Evolutionary conservation across 2,329 filamentous ascomycete species (phyloP).

Genomic region (Aspergillus quadricinctus): DNA sequence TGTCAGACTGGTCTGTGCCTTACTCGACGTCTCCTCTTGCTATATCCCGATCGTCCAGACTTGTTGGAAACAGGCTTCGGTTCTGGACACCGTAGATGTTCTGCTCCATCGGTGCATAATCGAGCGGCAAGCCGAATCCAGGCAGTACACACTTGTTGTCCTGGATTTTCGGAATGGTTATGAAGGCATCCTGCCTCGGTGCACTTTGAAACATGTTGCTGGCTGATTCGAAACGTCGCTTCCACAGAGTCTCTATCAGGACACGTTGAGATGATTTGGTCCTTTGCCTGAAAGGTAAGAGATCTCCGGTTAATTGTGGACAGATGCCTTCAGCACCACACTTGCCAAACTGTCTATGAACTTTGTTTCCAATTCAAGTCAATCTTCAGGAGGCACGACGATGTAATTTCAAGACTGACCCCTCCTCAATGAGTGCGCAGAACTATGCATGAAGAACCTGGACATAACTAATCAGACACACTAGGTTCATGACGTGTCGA

Average conservation of each 20-base stretch:
- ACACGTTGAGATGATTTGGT: background rate
- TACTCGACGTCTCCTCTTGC: constrained; percentile 26
- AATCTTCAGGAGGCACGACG: background rate
- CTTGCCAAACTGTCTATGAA: background rate
- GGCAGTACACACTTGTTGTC: constrained; percentile 25
- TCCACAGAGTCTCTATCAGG: background rate
- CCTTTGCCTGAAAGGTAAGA: background rate
- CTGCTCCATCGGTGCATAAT: constrained; percentile 19
- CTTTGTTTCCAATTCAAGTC: background rate
- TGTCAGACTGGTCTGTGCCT: background rate
- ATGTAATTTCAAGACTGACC: background rate
- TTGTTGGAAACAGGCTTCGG: constrained; percentile 29
- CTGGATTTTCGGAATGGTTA: constrained; percentile 2
- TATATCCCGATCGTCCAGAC: constrained; percentile 29
- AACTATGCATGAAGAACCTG: background rate
- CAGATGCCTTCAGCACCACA: background rate
- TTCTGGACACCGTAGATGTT: constrained; percentile 26
- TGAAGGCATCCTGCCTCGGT: constrained; percentile 8
- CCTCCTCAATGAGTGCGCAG: background rate
- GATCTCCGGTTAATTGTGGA: no score
- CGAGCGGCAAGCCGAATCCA: constrained; percentile 30
- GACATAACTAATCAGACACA: background rate
- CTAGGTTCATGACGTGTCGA: background rate
- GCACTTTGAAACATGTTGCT: constrained; percentile 19
- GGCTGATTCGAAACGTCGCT: background rate